Base-by-base conservation (phyloP, 2,329 filamentous ascomycete species). In the Neofusicoccum sp. region DNA sequence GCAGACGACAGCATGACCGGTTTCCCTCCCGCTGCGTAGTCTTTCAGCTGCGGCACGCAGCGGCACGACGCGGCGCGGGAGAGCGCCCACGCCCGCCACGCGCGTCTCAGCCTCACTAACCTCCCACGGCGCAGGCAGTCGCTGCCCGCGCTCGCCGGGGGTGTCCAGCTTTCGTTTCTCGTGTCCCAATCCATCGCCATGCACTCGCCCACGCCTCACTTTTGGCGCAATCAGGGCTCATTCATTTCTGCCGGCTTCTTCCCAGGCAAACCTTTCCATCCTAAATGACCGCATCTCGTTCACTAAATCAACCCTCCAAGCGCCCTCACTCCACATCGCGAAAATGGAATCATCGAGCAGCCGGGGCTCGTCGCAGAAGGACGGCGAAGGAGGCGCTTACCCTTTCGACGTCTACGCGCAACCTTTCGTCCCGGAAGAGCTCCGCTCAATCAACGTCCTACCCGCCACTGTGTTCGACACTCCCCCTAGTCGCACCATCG, bases 321-420 rank as follows among this genome's bases (percentile, higher is more conserved):
- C 22, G 22, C 22, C 22, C 22, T 22, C 22, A 22, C 22, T 22
- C 22, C 22, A 6, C 39, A n/a, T 6, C 39, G 39, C 39, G 39
- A 43, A 43, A n/a, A 48, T 48, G 45, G 45, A 5, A 3, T 16
- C 6, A 3, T 11, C 28, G n/a, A 12, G 28, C 3, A 33, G 28
- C 11, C 28, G 11, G 33, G 3, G 22, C 4, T 6, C 11, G 31
- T 11, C 31, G 47, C 45, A 48, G 37, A 33, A n/a, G 8, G 29
- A 48, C 7, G 49, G 50, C 28, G 56, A 64, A n/a, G 33, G 22
- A 2, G 49, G 49, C 22, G 59, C 41, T n/a, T 61, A 37, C 43
- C 47, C 67, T 14, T 69, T 68, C 44, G 66, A 70, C 56, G 68
- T 73, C 3, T 72, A 72, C 54, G 70, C 70, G 3, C 34, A 54